A percentile compares a stretch with the other conserved stretches of the same genome.
phyloP scores from a whole-genome alignment of 306 rosid species.

The Quillaja saponaria region DNA sequence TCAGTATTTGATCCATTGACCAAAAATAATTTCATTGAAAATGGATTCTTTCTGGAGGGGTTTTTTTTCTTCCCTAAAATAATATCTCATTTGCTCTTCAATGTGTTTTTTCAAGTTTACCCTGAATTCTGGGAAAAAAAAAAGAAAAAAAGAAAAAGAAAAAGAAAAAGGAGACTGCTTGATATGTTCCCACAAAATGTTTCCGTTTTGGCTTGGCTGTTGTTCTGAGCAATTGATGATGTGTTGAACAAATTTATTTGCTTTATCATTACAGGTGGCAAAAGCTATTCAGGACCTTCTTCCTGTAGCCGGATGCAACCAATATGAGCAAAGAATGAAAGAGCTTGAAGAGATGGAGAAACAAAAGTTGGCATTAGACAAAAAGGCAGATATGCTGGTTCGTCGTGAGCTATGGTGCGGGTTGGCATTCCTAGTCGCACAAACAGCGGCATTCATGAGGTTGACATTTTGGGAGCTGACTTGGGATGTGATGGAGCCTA shows the following conservation, averaged over 20 bases:
- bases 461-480: constrained; percentile 90
- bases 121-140: too few species aligned
- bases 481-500: constrained; percentile 94
- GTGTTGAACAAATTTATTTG: background rate
- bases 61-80: too few species aligned
- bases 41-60: background rate
- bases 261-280: constrained; percentile 59
- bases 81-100: too few species aligned
- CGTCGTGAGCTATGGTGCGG: constrained; percentile 73
- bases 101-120: too few species aligned
- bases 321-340: constrained; percentile 27
- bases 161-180: too few species aligned
- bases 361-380: constrained; percentile 51
- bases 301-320: constrained; percentile 36
- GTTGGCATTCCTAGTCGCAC: constrained; percentile 50
- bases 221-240: background rate
- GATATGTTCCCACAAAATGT: too few species aligned
- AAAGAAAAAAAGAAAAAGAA: background rate
- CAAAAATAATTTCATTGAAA: too few species aligned
- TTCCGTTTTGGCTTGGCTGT: constrained; percentile 3
- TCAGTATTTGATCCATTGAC: background rate
- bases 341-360: constrained; percentile 67
- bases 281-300: constrained; percentile 44
- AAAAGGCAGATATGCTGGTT: constrained; percentile 46
- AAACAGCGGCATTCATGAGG: constrained; percentile 70